Evolutionary conservation across 192 early-diverging fungal genomes (phyloP), one percentile per base, ranked within the genome.

Genomic region (Coemansia sp.): DNA sequence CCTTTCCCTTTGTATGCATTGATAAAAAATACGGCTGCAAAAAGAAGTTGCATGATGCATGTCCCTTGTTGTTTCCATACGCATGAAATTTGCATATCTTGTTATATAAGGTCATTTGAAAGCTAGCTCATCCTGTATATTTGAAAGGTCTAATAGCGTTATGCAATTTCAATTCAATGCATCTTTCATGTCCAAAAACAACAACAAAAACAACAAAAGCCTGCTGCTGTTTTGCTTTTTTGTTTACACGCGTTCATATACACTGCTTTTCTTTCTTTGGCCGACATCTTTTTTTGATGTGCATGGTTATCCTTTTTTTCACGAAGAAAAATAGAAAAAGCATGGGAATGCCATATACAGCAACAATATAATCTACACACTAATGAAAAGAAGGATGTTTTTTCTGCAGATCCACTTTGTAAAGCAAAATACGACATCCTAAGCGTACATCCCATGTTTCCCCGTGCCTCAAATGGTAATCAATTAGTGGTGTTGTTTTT

Each of bases 391-490:
- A 59, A 36, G 34, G 18, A n/a, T 36, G 57, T 15, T 59, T 59
- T 59, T 36, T 14, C 34, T n/a, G 57, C 57, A 59, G 57, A 59
- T 59, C 57, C 17, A 36, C 57, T 59, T 59, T 59, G 35, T 36
- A 59, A 59, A 59, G 34, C 11, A 48, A 48, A 48, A 5, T 4
- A 8, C 9, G 45, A 48, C 14, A 48, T 41, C 55, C 55, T 33
- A 56, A 28, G 57, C 18, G 57, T 34, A 18, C 57, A 59, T 59
- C 57, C 14, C 57, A 17, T 59, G 57, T 59, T 59, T 59, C 57
- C 57, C 57, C 57, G 57, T 59, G 57, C 57, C 57, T 37, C 34
- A 59, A 59, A 36, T 59, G 57, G 34, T 59, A 59, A 59, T 59
- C 57, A 36, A 36, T 36, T 33, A 34, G 8, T 28, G 33, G 57